phyloP scores from a whole-genome alignment of 371 early-diverging fungal genomes.

The Rhizopus sp. region DNA sequence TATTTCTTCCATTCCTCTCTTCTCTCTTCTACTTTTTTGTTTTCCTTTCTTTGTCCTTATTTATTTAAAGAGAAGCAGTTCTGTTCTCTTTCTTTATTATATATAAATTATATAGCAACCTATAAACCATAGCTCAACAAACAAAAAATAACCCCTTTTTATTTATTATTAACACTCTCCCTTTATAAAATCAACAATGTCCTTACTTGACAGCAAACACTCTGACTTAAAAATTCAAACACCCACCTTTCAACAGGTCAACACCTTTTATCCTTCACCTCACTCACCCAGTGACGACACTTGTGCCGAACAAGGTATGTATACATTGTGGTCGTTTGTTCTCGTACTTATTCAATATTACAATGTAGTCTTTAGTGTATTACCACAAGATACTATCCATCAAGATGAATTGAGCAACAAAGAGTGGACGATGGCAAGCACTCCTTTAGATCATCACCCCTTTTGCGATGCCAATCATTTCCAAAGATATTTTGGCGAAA shows the following conservation, averaged over 20 bases:
- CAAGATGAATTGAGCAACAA: background rate
- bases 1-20: too few species aligned
- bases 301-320: conserved; percentile 12
- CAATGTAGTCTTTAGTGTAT: background rate
- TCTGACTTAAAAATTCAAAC: conserved; percentile 18
- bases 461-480: background rate
- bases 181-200: background rate
- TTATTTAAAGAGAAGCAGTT: too few species aligned
- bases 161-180: too few species aligned
- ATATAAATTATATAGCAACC: too few species aligned
- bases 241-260: conserved; percentile 4
- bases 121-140: too few species aligned
- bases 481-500: background rate
- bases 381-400: background rate
- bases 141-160: too few species aligned
- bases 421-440: conserved; percentile 1
- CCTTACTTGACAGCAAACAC: conserved; percentile 6
- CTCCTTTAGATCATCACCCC: conserved; percentile 5
- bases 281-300: conserved; percentile 3
- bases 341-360: background rate
- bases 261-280: conserved; percentile 14
- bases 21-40: too few species aligned
- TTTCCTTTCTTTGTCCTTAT: too few species aligned
- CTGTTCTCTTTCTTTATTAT: too few species aligned
- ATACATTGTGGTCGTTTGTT: background rate